These are phyloP conservation scores for Candida sphagnicola DNA, from an alignment of 805 yeast genomes.

Conservation along the genomic window DNA sequence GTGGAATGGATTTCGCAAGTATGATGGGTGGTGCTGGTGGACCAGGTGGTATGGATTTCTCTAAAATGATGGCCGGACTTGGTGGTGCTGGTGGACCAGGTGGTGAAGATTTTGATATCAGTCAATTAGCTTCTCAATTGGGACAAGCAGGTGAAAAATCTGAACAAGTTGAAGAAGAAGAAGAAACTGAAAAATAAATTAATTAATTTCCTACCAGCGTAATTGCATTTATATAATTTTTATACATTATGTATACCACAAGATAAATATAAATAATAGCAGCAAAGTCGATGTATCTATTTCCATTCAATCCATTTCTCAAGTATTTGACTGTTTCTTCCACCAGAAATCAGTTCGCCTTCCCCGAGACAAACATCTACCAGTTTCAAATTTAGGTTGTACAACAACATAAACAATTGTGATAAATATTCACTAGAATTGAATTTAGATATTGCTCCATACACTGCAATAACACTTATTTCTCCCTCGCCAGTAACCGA, in stretches of 20 bases:
- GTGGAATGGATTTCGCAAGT: constrained; percentile 29
- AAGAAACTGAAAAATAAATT: constrained; percentile 22
- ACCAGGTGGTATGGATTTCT: constrained; percentile 19
- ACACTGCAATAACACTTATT: constrained; percentile 2
- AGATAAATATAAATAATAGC: no score
- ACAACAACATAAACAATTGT: not conserved
- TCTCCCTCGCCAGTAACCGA: not conserved
- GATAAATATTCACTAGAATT: not conserved
- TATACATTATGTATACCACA: no score
- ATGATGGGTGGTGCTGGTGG: constrained; percentile 33
- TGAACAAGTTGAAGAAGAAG: constrained; percentile 15
- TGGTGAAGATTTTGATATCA: constrained; percentile 35
- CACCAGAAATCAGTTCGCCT: not conserved
- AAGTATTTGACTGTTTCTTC: not conserved
- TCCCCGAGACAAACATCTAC: not conserved
- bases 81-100: constrained; percentile 17
- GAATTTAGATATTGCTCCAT: constrained; percentile 6
- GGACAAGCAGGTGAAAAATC: constrained; percentile 34
- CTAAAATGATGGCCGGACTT: constrained; percentile 23
- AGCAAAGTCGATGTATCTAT: no score
- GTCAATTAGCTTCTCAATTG: constrained; percentile 39
- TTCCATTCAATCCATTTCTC: not conserved
- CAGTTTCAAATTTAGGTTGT: not conserved
- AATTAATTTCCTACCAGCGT: no score
- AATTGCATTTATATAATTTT: not conserved